Evolutionary conservation across 78 protist species (phyloP).

Genomic region (Tieghemostelium lacteum): DNA sequence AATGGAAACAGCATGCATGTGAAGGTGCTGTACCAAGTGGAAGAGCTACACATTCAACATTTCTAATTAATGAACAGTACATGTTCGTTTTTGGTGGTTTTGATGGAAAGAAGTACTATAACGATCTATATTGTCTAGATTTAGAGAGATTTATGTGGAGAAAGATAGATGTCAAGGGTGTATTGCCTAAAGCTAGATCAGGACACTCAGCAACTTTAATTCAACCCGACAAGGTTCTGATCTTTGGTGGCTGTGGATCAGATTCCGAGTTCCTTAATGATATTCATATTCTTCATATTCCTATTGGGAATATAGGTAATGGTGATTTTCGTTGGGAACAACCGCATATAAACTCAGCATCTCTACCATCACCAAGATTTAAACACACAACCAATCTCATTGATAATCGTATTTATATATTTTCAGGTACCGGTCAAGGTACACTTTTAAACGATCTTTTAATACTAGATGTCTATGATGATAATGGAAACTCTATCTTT

Average conservation of each 20-base stretch:
- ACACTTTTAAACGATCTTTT: constrained; percentile 24
- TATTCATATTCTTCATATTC: constrained; percentile 14
- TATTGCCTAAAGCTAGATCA: constrained; percentile 46
- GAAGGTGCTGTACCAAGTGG: constrained; percentile 35
- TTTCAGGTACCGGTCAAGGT: constrained; percentile 65
- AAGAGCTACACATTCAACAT: constrained; percentile 63
- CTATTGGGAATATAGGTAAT: not conserved
- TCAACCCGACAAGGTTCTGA: constrained; percentile 8
- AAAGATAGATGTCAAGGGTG: constrained; percentile 38
- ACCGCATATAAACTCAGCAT: not conserved
- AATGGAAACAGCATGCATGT: constrained; percentile 67
- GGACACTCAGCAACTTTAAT: constrained; percentile 57
- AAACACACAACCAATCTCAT: constrained; percentile 46
- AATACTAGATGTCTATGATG: not conserved
- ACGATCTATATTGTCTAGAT: constrained; percentile 60
- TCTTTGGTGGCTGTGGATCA: constrained; percentile 76
- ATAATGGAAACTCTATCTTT: not conserved
- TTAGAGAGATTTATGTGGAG: constrained; percentile 42
- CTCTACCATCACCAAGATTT: constrained; percentile 44
- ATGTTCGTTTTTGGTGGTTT: constrained; percentile 75
- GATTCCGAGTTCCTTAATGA: constrained; percentile 64
- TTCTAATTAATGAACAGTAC: not conserved
- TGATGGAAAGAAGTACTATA: constrained; percentile 75
- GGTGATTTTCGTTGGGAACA: constrained; percentile 61
- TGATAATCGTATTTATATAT: constrained; percentile 27